Evolutionary conservation across 2,329 filamentous ascomycete genomes (phyloP).

Genomic region (Exophiala alcalophila): DNA sequence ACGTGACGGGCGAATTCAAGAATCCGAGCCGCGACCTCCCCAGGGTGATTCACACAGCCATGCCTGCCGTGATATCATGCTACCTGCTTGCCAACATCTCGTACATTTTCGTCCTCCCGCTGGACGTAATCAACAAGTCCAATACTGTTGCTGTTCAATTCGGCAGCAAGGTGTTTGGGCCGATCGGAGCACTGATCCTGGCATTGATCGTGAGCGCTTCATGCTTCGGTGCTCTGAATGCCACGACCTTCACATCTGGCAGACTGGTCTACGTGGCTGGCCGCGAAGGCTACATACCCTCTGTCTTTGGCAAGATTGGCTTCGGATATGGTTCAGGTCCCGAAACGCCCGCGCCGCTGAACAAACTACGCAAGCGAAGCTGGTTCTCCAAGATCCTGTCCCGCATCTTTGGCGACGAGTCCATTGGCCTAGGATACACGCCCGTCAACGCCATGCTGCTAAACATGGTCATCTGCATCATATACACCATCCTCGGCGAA

Average conservation of each 20-base stretch:
- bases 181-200: constrained; percentile 74
- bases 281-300: constrained; percentile 89
- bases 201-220: constrained; percentile 86
- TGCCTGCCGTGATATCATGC: constrained; percentile 85
- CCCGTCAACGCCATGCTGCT: constrained; percentile 88
- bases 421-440: constrained; percentile 82
- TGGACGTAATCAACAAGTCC: constrained; percentile 73
- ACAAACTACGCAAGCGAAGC: constrained; percentile 45
- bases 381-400: constrained; percentile 60
- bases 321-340: constrained; percentile 46
- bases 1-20: constrained; percentile 94
- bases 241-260: constrained; percentile 87
- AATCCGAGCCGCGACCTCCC: constrained; percentile 87
- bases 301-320: constrained; percentile 78
- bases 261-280: constrained; percentile 90
- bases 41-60: constrained; percentile 91
- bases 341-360: constrained; percentile 29
- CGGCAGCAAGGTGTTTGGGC: constrained; percentile 83
- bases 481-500: constrained; percentile 82
- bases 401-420: constrained; percentile 68
- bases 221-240: constrained; percentile 93
- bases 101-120: constrained; percentile 90
- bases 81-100: constrained; percentile 89
- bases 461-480: constrained; percentile 69
- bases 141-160: constrained; percentile 98